Base-by-base conservation (phyloP, 331 rosid species). In the Dryas integrifolia region DNA sequence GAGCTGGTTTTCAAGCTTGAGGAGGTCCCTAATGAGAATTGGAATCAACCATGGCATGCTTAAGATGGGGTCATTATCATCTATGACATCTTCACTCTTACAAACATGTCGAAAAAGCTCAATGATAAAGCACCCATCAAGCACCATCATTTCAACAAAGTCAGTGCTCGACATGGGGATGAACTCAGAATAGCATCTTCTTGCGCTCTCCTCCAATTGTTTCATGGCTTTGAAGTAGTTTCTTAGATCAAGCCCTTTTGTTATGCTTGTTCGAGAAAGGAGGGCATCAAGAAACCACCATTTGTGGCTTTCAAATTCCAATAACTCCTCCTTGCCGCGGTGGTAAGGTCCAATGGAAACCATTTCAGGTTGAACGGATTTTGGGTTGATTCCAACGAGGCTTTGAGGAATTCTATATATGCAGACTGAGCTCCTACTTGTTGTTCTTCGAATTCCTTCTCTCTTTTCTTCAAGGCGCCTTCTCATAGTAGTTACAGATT, bases 1-100 rank as follows among this genome's bases (percentile, higher is more conserved):
- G n/a, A 63, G 68, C 41, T 63, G 68, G 68, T 63, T 63, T 63
- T 63, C 50, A 16, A 63, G 51, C 51, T 63, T 63, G n/a, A 63
- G 68, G 14, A 63, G 68, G 51, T 63, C 68, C n/a, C 68, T 39
- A 5, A 8, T 11, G 3, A 60, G 10, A 13, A 35, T 35, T 30
- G 40, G 44, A 26, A 59, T 35, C 18, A 35, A 59, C 15, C n/a
- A 35, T 14, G 65, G 43, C 65, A 13, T 59, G n/a, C 8, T 52
- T n/a, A n/a, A 52, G 2, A 52, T n/a, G 58, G 26, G 8, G 21
- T 35, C 65, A 5, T 35, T 15, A 1, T 14, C 24, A 52, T 38
- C 21, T 11, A 4, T 6, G 7, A 30, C 65, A 39, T 59, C 21
- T 4, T 5, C 5, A 5, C 21, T 51, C 7, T n/a, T n/a, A 52